phyloP scores from a whole-genome alignment of 2,329 filamentous ascomycete species.

The Microdochium bolleyi region DNA sequence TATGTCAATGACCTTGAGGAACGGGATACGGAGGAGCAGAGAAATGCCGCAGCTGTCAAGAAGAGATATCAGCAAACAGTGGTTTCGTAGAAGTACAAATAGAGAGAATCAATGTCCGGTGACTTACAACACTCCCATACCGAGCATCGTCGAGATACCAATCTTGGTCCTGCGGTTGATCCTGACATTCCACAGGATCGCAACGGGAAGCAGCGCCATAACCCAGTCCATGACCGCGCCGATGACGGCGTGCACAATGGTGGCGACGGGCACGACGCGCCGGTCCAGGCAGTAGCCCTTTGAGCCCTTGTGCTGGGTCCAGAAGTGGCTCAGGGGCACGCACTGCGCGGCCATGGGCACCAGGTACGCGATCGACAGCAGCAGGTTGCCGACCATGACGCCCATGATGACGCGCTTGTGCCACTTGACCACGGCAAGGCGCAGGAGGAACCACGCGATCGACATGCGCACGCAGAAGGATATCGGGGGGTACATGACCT shows the following conservation, averaged over 20 bases:
- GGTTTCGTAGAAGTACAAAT: not conserved
- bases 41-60: slow-evolving; percentile 20
- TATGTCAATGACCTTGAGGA: slow-evolving; percentile 17
- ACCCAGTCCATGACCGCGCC: slow-evolving; percentile 37
- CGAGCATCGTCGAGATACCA: slow-evolving; percentile 35
- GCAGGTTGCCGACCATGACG: slow-evolving; percentile 25
- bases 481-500: slow-evolving; percentile 29
- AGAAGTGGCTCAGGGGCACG: slow-evolving; percentile 38
- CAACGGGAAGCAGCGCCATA: slow-evolving; percentile 39
- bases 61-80: not conserved
- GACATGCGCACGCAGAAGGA: slow-evolving; percentile 30
- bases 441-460: slow-evolving; percentile 30
- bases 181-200: slow-evolving; percentile 41
- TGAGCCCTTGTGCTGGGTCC: slow-evolving; percentile 28
- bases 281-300: slow-evolving; percentile 30
- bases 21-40: slow-evolving; percentile 27
- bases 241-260: slow-evolving; percentile 36
- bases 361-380: slow-evolving; percentile 29
- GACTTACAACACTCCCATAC: slow-evolving; percentile 40
- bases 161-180: slow-evolving; percentile 38
- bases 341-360: slow-evolving; percentile 43
- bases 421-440: slow-evolving; percentile 23
- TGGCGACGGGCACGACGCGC: slow-evolving; percentile 29
- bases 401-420: slow-evolving; percentile 24
- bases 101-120: accelerated